Percentiles rank a stretch among this genome's conserved stretches.
phyloP scores from a whole-genome alignment of 306 rosid species.

The Medicago ruthenica region DNA sequence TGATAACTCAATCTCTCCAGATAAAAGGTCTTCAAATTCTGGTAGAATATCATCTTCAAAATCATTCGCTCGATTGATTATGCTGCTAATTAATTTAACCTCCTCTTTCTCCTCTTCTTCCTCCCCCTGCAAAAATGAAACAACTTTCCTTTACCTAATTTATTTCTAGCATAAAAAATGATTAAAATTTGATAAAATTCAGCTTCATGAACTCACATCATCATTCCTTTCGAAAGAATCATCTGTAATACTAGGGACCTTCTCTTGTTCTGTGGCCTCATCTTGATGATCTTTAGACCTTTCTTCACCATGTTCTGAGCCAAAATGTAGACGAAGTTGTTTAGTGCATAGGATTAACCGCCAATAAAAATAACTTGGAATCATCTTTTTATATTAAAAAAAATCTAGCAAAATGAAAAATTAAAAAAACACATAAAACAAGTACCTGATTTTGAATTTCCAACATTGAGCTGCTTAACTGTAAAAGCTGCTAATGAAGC shows the following conservation, averaged over 20 bases:
- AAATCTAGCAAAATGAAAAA: constrained; percentile 6
- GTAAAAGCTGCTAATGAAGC: constrained; percentile 87
- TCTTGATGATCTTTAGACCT: constrained; percentile 40
- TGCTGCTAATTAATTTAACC: constrained; percentile 77
- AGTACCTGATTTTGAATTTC: constrained; percentile 62
- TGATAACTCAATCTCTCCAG: constrained; percentile 87
- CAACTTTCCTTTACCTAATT: constrained; percentile 29
- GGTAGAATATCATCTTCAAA: constrained; percentile 73
- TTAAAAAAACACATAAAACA: neutral
- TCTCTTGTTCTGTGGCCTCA: constrained; percentile 55
- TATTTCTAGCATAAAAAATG: constrained; percentile 17
- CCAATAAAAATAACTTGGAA: neutral
- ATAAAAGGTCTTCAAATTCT: constrained; percentile 77
- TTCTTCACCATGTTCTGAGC: constrained; percentile 62
- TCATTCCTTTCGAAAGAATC: constrained; percentile 47
- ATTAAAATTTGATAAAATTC: constrained; percentile 18
- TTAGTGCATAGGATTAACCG: constrained; percentile 1
- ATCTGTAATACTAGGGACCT: constrained; percentile 53
- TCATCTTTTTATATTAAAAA: too few species aligned
- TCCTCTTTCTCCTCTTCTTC: constrained; percentile 81
- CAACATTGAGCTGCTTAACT: constrained; percentile 70
- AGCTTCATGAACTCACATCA: constrained; percentile 51
- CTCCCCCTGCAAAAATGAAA: constrained; percentile 47
- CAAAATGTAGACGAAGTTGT: constrained; percentile 26
- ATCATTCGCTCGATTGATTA: constrained; percentile 70